These are phyloP conservation scores for Candida oleophila DNA, from an alignment of 805 yeast species.

Conservation along the genomic window DNA sequence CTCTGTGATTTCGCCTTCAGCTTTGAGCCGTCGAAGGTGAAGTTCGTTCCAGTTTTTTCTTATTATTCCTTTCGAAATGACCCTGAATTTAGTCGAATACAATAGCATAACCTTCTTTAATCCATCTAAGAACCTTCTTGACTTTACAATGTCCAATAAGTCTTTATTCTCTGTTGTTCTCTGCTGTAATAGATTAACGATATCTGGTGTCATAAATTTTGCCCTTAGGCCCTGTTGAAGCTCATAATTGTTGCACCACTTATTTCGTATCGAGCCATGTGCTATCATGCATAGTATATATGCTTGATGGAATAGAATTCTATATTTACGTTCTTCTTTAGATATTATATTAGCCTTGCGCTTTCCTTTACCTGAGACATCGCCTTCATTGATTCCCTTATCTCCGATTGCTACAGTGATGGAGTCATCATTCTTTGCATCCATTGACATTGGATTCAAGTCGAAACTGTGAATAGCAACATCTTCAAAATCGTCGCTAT, in stretches of 20 bases:
- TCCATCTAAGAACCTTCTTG: slow-evolving; percentile 75
- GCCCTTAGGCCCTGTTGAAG: slow-evolving; percentile 42
- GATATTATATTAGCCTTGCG: slow-evolving; percentile 35
- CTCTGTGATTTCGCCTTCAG: slow-evolving; percentile 28
- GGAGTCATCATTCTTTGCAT: slow-evolving; percentile 6
- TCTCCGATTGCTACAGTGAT: slow-evolving; percentile 10
- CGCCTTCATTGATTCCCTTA: slow-evolving; percentile 6
- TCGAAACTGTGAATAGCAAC: slow-evolving; percentile 10
- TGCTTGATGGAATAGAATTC: slow-evolving; percentile 59
- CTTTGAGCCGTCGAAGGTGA: slow-evolving; percentile 18
- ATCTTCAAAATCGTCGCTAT: slow-evolving; percentile 27
- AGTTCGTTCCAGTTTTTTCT: slow-evolving; percentile 36
- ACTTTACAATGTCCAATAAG: slow-evolving; percentile 37
- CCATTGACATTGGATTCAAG: slow-evolving; percentile 2
- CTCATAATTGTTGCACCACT: slow-evolving; percentile 62
- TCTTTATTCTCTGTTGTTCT: slow-evolving; percentile 12
- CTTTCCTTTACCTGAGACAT: slow-evolving; percentile 2
- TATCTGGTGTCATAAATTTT: slow-evolving; percentile 40
- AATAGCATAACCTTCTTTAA: slow-evolving; percentile 61
- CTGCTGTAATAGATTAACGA: slow-evolving; percentile 44
- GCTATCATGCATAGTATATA: slow-evolving; percentile 57
- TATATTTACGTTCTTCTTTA: slow-evolving; percentile 52
- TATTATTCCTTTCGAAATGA: slow-evolving; percentile 39
- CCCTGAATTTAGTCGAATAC: slow-evolving; percentile 58
- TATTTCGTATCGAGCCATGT: slow-evolving; percentile 69